Evolutionary conservation across 1,284 basidiomycete species (phyloP).

Genomic region (Albatrellus sp.): DNA sequence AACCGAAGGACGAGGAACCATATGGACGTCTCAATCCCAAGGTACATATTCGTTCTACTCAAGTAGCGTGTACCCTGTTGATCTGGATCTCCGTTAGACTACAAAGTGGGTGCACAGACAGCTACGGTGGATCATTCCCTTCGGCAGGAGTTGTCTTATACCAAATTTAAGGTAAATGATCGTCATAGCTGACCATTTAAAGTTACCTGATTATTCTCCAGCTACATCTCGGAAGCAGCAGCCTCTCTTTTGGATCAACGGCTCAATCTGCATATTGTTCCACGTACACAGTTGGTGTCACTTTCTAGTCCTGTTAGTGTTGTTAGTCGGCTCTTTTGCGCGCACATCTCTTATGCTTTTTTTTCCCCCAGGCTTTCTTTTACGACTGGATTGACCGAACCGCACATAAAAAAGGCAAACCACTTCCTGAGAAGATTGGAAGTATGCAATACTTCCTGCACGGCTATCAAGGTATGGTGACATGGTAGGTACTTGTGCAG

Average conservation of each 20-base stretch:
- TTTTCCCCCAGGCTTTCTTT: constrained; percentile 62
- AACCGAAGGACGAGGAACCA: constrained; percentile 85
- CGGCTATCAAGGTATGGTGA: constrained; percentile 57
- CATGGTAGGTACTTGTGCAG: neutral
- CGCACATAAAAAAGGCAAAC: constrained; percentile 68
- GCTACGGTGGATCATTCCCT: constrained; percentile 77
- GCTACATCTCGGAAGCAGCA: constrained; percentile 69
- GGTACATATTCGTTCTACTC: constrained; percentile 21
- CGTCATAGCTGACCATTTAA: neutral
- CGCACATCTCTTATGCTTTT: constrained; percentile 4
- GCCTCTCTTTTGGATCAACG: constrained; percentile 77
- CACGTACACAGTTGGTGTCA: constrained; percentile 74
- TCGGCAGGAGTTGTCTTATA: constrained; percentile 75
- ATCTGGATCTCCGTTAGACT: constrained; percentile 31
- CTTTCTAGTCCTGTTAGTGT: constrained; percentile 61
- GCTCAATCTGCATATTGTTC: constrained; percentile 71
- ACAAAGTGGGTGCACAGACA: constrained; percentile 87
- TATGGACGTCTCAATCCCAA: constrained; percentile 78
- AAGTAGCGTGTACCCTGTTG: constrained; percentile 5
- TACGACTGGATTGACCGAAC: constrained; percentile 81
- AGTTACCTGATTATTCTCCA: constrained; percentile 13
- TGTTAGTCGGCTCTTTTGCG: neutral
- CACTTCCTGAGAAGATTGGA: constrained; percentile 76
- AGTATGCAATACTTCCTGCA: constrained; percentile 84
- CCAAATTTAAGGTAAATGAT: constrained; percentile 64